Percentiles rank a stretch among this genome's conserved stretches.
Evolutionary conservation across 768 basidiomycete species (phyloP).

Genomic region (Lactifluus rugatus): DNA sequence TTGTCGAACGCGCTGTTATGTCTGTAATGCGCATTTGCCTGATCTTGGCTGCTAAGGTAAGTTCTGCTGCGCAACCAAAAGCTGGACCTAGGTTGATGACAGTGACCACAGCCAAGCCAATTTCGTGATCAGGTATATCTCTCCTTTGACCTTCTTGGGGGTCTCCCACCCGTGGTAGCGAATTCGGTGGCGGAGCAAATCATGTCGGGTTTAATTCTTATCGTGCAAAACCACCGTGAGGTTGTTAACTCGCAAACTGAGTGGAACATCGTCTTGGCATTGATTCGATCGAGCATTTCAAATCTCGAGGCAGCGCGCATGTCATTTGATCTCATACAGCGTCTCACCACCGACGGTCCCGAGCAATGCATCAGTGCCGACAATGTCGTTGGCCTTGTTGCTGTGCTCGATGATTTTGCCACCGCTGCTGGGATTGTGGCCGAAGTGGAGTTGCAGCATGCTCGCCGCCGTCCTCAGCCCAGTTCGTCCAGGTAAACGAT

Average conservation of each 20-base stretch:
- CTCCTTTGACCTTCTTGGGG: slow-evolving; percentile 82
- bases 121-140: slow-evolving; percentile 92
- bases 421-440: slow-evolving; percentile 54
- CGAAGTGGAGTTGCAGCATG: slow-evolving; percentile 46
- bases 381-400: slow-evolving; percentile 71
- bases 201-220: slow-evolving; percentile 66
- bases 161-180: slow-evolving; percentile 65
- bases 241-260: slow-evolving; percentile 86
- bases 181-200: slow-evolving; percentile 87
- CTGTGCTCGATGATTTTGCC: slow-evolving; percentile 81
- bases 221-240: slow-evolving; percentile 67
- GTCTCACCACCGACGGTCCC: slow-evolving; percentile 53
- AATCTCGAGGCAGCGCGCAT: slow-evolving; percentile 81
- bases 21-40: slow-evolving; percentile 77
- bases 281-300: slow-evolving; percentile 75
- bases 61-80: slow-evolving; percentile 18
- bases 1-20: slow-evolving; percentile 91
- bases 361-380: slow-evolving; percentile 58
- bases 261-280: slow-evolving; percentile 87
- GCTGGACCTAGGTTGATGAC: background rate
- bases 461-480: slow-evolving; percentile 41
- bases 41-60: slow-evolving; percentile 70
- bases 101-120: slow-evolving; percentile 40
- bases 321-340: slow-evolving; percentile 70
- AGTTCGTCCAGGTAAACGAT: slow-evolving; percentile 42